Percentiles rank a stretch among this genome's conserved stretches.
Evolutionary conservation across 306 rosid species (phyloP).

Genomic region (Rubus parviflorus): DNA sequence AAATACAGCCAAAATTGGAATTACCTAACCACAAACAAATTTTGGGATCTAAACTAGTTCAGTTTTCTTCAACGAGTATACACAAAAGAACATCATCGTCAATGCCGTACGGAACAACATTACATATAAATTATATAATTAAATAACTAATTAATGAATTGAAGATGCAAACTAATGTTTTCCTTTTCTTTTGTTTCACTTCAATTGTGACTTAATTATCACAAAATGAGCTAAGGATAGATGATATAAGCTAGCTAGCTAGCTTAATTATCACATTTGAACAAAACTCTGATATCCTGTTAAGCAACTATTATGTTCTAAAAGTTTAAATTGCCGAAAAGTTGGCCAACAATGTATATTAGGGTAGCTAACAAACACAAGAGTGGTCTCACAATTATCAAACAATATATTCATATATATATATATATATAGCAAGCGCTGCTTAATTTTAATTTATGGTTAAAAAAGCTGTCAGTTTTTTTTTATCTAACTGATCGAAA

Average conservation of each 20-base stretch:
- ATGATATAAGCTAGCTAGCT: no score
- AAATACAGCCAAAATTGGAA: neutral
- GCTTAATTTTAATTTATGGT: conserved; percentile 1
- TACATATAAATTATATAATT: no score
- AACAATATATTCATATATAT: neutral
- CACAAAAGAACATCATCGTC: neutral
- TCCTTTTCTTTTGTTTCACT: no score
- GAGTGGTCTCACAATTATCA: neutral
- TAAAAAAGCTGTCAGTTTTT: neutral
- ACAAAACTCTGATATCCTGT: neutral
- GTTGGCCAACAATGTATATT: neutral
- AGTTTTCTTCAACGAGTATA: neutral
- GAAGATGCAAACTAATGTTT: neutral
- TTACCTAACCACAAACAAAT: neutral
- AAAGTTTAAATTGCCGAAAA: neutral
- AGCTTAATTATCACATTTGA: no score
- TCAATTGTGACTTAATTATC: no score
- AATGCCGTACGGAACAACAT: neutral
- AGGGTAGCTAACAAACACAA: conserved; percentile 1
- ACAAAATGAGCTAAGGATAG: no score
- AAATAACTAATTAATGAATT: neutral
- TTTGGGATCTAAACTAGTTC: neutral
- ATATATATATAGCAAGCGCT: neutral
- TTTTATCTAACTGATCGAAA: neutral
- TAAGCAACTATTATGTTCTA: no score